Conservation (phyloP, 177 flowering plant genomes). For the Vitis hybrid region DNA sequence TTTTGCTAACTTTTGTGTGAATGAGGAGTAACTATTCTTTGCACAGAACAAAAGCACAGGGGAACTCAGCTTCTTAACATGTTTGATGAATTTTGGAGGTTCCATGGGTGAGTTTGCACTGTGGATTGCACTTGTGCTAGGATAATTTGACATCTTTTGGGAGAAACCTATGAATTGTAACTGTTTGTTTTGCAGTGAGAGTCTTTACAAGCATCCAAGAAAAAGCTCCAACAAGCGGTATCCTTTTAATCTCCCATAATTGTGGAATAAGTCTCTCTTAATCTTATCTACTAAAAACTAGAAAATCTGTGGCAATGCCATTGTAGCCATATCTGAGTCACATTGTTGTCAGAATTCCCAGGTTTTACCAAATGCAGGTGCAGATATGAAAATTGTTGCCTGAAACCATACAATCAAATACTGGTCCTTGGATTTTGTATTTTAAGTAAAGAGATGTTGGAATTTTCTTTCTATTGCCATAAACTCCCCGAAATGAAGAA, state of each 20-base stretch:
- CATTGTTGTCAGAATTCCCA: no score
- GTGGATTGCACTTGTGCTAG: neutral
- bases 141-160: neutral
- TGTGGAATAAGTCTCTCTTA: neutral
- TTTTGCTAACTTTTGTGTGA: neutral
- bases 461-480: no score
- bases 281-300: neutral
- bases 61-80: constrained; percentile 91
- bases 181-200: constrained; percentile 61
- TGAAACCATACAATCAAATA: no score
- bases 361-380: no score
- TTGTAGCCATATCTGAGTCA: no score
- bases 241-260: constrained; percentile 31
- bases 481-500: no score
- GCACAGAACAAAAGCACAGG: constrained; percentile 93
- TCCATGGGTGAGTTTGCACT: constrained; percentile 67
- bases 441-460: no score
- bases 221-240: constrained; percentile 89
- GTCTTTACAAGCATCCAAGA: constrained; percentile 96
- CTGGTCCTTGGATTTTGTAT: no score
- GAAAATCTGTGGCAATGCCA: neutral
- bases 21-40: constrained; percentile 6
- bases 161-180: neutral
- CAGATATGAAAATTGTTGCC: no score
- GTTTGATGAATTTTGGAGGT: constrained; percentile 86